Percentiles rank a stretch among this genome's conserved stretches.
phyloP scores from a whole-genome alignment of 306 rosid species.

The Bauhinia variegata region DNA sequence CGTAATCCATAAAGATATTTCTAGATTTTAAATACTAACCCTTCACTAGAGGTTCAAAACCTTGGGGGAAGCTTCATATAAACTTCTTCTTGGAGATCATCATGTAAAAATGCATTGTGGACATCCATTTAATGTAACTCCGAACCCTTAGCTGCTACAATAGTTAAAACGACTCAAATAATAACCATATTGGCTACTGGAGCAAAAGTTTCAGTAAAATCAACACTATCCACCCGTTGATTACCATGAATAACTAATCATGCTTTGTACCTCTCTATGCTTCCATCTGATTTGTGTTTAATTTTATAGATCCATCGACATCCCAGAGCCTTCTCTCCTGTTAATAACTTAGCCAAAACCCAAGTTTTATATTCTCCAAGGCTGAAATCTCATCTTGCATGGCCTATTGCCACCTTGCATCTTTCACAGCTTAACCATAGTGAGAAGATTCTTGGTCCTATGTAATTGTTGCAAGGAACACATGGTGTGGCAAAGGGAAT shows the following conservation, averaged over 20 bases:
- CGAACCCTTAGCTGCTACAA: too few species aligned
- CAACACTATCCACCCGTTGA: background rate
- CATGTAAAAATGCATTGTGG: too few species aligned
- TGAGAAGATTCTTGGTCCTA: background rate
- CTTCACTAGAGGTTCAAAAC: background rate
- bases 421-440: background rate
- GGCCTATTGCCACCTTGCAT: background rate
- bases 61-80: background rate
- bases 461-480: background rate
- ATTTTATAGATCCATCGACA: background rate
- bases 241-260: background rate
- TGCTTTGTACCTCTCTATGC: background rate
- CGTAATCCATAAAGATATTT: background rate
- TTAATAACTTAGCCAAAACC: background rate
- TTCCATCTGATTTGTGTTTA: background rate
- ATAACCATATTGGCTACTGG: conserved; percentile 8
- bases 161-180: background rate
- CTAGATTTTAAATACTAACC: background rate
- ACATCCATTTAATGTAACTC: too few species aligned
- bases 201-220: background rate
- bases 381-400: background rate
- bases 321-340: background rate
- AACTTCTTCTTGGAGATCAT: too few species aligned
- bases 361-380: background rate
- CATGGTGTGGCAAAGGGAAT: background rate